These are phyloP conservation scores for Aspergillus calidoustus DNA, from an alignment of 2,329 filamentous ascomycete genomes.

Conservation along the genomic window DNA sequence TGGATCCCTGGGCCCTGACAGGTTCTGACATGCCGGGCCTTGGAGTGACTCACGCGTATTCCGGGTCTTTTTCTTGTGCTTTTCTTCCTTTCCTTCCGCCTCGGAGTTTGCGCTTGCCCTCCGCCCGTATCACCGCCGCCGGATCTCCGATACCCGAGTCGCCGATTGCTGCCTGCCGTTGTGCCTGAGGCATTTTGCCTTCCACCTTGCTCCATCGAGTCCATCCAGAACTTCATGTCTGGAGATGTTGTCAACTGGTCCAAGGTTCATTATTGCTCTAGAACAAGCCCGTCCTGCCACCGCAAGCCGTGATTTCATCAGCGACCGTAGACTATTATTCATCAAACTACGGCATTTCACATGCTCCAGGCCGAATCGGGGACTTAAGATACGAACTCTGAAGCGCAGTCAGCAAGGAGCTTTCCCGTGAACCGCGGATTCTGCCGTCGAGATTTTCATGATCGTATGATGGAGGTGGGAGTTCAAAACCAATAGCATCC, in stretches of 20 bases:
- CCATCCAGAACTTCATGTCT: neutral
- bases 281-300: neutral
- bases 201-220: neutral
- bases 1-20: slow-evolving; percentile 16
- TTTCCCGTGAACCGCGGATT: slow-evolving; percentile 3
- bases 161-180: slow-evolving; percentile 18
- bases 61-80: slow-evolving; percentile 21
- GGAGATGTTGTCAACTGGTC: neutral
- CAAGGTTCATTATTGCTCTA: neutral
- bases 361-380: slow-evolving; percentile 2
- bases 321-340: neutral
- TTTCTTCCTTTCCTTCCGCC: slow-evolving; percentile 12
- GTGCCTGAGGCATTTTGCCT: slow-evolving; percentile 7
- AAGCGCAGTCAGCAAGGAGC: neutral
- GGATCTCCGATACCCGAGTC: slow-evolving; percentile 17
- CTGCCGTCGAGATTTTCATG: neutral
- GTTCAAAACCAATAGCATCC: neutral
- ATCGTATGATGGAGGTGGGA: slow-evolving; percentile 9
- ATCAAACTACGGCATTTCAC: neutral
- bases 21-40: neutral
- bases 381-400: neutral
- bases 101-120: slow-evolving; percentile 14
- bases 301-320: neutral
- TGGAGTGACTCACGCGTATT: slow-evolving; percentile 13
- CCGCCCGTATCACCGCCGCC: slow-evolving; percentile 12